phyloP scores from a whole-genome alignment of 2,329 filamentous ascomycete species.

The Clarireedia sp. region DNA sequence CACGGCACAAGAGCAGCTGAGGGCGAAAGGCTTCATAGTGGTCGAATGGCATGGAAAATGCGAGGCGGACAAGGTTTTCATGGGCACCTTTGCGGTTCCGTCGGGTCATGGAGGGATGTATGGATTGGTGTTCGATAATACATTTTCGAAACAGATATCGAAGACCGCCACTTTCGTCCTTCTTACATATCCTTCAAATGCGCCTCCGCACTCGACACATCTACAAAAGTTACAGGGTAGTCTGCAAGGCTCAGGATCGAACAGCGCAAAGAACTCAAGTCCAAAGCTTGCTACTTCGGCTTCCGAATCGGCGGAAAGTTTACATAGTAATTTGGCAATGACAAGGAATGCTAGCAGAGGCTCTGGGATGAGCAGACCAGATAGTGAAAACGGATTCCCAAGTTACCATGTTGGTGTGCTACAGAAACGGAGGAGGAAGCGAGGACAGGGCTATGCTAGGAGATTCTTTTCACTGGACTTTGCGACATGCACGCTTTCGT shows the following conservation, averaged over 20 bases:
- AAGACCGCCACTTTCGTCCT: conserved; percentile 95
- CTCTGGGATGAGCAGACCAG: conserved; percentile 46
- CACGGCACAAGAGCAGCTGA: conserved; percentile 54
- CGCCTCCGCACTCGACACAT: conserved; percentile 66
- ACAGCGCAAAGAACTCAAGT: conserved; percentile 39
- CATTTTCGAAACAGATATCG: conserved; percentile 89
- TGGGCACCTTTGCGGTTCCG: conserved; percentile 77
- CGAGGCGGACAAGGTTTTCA: conserved; percentile 90
- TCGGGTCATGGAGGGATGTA: conserved; percentile 80
- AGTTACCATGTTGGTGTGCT: conserved; percentile 77
- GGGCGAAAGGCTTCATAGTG: conserved; percentile 59
- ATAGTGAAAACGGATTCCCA: conserved; percentile 35
- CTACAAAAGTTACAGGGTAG: conserved; percentile 48
- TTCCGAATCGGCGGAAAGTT: conserved; percentile 52
- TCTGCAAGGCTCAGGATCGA: conserved; percentile 33
- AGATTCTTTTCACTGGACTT: conserved; percentile 96
- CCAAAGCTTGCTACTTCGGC: conserved; percentile 38
- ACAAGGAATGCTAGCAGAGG: conserved; percentile 31
- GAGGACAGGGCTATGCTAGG: conserved; percentile 85
- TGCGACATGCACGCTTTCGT: conserved; percentile 86
- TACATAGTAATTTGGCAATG: conserved; percentile 41
- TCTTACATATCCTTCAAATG: conserved; percentile 82
- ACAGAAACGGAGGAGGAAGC: conserved; percentile 85
- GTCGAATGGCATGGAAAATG: conserved; percentile 90
- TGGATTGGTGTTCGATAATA: conserved; percentile 95